Conservation (phyloP, 2,329 filamentous ascomycete species). For the Sporothrix humicola region DNA sequence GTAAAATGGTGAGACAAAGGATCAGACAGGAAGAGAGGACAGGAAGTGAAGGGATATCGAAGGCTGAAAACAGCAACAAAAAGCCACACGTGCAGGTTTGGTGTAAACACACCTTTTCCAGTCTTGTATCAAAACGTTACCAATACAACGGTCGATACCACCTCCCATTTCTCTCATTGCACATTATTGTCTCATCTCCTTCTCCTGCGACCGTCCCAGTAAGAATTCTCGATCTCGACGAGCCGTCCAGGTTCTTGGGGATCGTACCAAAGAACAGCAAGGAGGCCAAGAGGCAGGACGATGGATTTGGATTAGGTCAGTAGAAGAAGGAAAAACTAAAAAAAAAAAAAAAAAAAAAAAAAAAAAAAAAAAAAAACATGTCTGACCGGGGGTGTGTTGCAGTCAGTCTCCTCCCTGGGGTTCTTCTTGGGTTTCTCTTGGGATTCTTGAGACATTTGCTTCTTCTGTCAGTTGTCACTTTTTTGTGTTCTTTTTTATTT, state of each 20-base stretch:
- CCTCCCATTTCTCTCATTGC: background rate
- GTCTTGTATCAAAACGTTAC: background rate
- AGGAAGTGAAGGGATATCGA: background rate
- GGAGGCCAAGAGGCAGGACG: background rate
- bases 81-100: background rate
- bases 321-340: background rate
- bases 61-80: background rate
- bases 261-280: background rate
- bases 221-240: background rate
- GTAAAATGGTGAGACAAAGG: background rate
- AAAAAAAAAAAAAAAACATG: too few relatives aligned
- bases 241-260: background rate
- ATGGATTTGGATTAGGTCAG: background rate
- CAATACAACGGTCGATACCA: slow-evolving; percentile 1
- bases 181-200: background rate
- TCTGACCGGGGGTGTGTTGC: slow-evolving; percentile 4
- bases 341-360: too few relatives aligned
- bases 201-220: background rate
- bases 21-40: background rate
- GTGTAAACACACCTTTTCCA: background rate
- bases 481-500: background rate
- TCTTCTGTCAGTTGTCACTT: slow-evolving; percentile 21
- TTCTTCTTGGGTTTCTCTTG: background rate
- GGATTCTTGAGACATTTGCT: background rate
- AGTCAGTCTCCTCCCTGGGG: background rate